Evolutionary conservation across 345 rosid species (phyloP).

Genomic region (Populus pruinosa): DNA sequence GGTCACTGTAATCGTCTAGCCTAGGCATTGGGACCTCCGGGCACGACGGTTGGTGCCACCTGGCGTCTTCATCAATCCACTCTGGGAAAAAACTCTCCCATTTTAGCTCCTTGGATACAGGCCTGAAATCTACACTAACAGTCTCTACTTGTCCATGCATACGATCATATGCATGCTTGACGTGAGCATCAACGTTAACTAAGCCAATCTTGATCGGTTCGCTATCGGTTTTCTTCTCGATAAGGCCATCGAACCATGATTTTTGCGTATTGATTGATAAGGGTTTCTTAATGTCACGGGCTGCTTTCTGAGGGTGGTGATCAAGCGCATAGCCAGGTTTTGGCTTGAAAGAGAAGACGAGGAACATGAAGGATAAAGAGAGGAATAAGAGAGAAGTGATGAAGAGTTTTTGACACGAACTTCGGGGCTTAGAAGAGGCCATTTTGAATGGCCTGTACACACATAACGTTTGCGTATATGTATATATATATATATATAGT

Average conservation of each 20-base stretch:
- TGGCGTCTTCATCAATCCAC: slow-evolving; percentile 63
- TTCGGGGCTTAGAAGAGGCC: slow-evolving; percentile 32
- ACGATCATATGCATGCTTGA: slow-evolving; percentile 8
- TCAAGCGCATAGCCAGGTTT: background rate
- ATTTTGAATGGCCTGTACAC: slow-evolving; percentile 17
- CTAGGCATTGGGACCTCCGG: slow-evolving; percentile 72
- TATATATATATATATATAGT: slow-evolving; percentile 1
- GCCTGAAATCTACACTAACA: slow-evolving; percentile 41
- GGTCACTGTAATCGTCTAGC: slow-evolving; percentile 37
- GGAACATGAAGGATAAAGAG: slow-evolving; percentile 33
- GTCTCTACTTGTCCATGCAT: slow-evolving; percentile 16
- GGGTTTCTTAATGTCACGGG: background rate
- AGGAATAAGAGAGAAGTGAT: slow-evolving; percentile 37
- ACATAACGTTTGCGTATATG: background rate
- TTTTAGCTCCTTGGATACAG: slow-evolving; percentile 22
- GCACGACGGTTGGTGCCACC: slow-evolving; percentile 36
- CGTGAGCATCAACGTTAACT: slow-evolving; percentile 36
- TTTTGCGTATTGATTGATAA: background rate
- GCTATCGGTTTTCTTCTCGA: slow-evolving; percentile 27
- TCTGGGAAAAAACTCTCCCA: slow-evolving; percentile 69
- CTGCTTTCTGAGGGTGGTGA: background rate
- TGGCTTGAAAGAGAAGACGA: slow-evolving; percentile 34
- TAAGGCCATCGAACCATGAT: slow-evolving; percentile 42
- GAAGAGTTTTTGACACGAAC: slow-evolving; percentile 36
- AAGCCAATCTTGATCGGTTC: slow-evolving; percentile 49